phyloP scores from a whole-genome alignment of 352 stramenopile genomes.

The Phytopythium ostracodes region DNA sequence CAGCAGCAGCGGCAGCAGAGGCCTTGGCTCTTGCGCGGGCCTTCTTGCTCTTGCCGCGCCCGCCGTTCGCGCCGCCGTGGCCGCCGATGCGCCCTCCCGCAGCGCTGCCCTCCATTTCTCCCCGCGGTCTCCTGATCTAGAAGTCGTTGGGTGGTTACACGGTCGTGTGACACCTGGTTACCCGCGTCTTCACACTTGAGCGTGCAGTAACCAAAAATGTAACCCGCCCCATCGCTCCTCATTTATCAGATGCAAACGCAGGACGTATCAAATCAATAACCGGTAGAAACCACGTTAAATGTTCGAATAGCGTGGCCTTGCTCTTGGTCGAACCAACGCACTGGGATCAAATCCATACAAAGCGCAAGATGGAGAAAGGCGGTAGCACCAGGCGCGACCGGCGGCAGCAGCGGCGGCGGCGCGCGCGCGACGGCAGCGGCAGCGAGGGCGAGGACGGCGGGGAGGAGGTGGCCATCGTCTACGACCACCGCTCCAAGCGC shows the following conservation, averaged over 20 bases:
- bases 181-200: not conserved
- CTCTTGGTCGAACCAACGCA: not conserved
- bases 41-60: conserved; percentile 6
- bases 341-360: not conserved
- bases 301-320: not conserved
- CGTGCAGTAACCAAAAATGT: not conserved
- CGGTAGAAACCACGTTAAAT: not conserved
- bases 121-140: not conserved
- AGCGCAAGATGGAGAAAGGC: not conserved
- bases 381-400: not conserved
- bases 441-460: conserved; percentile 5
- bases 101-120: not conserved
- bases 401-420: conserved; percentile 16
- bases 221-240: too few species aligned
- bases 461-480: conserved; percentile 30
- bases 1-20: not conserved
- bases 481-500: conserved; percentile 42
- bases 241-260: too few species aligned
- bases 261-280: too few species aligned
- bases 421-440: conserved; percentile 16
- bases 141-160: not conserved
- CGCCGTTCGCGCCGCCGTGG: not conserved
- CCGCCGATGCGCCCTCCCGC: not conserved
- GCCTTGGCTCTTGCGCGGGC: not conserved
- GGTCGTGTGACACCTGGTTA: not conserved